phyloP scores from a whole-genome alignment of 306 rosid species.

The Cajanus cajan region DNA sequence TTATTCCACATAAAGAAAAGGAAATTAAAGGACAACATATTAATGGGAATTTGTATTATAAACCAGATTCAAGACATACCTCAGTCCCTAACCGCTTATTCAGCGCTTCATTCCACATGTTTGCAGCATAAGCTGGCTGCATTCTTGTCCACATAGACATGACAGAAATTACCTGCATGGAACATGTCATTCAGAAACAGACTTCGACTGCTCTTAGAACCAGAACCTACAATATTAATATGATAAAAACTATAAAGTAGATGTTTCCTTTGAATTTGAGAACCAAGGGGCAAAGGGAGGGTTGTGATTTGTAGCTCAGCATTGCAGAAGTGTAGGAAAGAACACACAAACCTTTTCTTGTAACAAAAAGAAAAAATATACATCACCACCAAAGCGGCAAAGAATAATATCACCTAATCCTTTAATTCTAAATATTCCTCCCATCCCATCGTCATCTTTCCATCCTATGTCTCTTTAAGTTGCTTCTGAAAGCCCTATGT shows the following conservation, averaged over 20 bases:
- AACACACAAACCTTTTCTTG: neutral
- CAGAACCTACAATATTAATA: slow-evolving; percentile 2
- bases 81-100: slow-evolving; percentile 93
- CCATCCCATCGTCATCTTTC: neutral
- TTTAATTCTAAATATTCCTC: neutral
- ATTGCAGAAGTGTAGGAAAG: neutral
- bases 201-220: slow-evolving; percentile 1
- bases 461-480: neutral
- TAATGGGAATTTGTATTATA: neutral
- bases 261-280: neutral
- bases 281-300: neutral
- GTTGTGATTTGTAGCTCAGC: slow-evolving; percentile 9
- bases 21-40: neutral
- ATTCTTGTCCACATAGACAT: slow-evolving; percentile 97
- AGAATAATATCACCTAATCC: neutral
- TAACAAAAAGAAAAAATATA: neutral
- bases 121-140: slow-evolving; percentile 99
- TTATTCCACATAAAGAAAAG: neutral
- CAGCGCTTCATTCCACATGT: slow-evolving; percentile 99
- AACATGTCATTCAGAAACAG: slow-evolving; percentile 24
- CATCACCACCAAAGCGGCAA: neutral
- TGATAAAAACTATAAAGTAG: neutral
- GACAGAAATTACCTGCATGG: slow-evolving; percentile 91
- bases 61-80: slow-evolving; percentile 42
- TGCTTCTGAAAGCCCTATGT: neutral